Percentiles rank a stretch among this genome's conserved stretches.
Conservation (phyloP, 495 filamentous ascomycete species). For the Lichina pygmaea region DNA sequence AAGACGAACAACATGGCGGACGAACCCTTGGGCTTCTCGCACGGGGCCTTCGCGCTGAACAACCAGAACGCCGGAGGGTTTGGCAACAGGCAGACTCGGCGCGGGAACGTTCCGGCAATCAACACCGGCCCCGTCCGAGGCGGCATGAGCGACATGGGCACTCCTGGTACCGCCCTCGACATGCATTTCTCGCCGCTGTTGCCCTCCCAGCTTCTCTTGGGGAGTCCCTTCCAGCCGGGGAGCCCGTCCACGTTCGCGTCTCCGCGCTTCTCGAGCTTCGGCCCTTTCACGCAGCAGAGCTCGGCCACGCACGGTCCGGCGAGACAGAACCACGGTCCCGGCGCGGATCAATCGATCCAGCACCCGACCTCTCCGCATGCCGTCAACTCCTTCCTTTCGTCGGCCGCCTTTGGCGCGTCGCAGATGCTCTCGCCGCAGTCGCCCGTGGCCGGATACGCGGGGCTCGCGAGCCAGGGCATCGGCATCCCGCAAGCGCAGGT, state of each 20-base stretch:
- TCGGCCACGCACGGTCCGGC: too few species aligned
- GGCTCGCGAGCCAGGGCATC: slow-evolving; percentile 27
- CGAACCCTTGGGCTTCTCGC: slow-evolving; percentile 64
- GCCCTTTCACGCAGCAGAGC: slow-evolving; percentile 36
- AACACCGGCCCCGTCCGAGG: slow-evolving; percentile 36
- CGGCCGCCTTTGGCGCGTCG: slow-evolving; percentile 42
- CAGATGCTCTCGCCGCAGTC: slow-evolving; percentile 68
- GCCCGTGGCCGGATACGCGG: slow-evolving; percentile 45
- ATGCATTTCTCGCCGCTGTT: slow-evolving; percentile 97
- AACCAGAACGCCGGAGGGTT: slow-evolving; percentile 39
- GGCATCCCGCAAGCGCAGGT: slow-evolving; percentile 37
- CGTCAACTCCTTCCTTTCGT: slow-evolving; percentile 54
- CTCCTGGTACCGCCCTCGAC: slow-evolving; percentile 69
- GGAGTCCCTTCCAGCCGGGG: slow-evolving; percentile 89
- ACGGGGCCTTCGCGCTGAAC: slow-evolving; percentile 70
- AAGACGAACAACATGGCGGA: slow-evolving; percentile 32
- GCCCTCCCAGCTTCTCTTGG: slow-evolving; percentile 78
- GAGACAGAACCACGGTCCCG: slow-evolving; percentile 25
- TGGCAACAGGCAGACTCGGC: slow-evolving; percentile 57
- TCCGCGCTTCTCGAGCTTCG: slow-evolving; percentile 70
- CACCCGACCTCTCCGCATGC: slow-evolving; percentile 38
- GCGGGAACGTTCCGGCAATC: slow-evolving; percentile 65
- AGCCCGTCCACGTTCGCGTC: slow-evolving; percentile 73
- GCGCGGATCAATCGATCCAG: slow-evolving; percentile 35
- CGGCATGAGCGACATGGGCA: slow-evolving; percentile 36